Base-by-base conservation (phyloP, 768 basidiomycete species). In the Agrocybe pediades region DNA sequence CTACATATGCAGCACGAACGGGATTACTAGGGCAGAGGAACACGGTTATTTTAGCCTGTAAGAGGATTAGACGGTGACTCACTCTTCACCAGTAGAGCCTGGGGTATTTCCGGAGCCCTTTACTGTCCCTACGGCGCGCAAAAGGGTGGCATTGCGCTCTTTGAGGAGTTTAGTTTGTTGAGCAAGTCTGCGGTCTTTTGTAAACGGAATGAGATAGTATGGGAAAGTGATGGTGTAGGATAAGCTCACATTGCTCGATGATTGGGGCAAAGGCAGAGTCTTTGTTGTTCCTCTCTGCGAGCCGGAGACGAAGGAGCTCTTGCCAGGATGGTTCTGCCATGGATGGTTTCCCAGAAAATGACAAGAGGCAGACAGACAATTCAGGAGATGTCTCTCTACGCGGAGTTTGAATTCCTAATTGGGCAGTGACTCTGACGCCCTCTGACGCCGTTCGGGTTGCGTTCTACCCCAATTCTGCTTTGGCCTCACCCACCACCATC, bases 121-220 rank as follows among this genome's bases (percentile, higher is more conserved):
- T 23, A 90, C 88, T 2, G 85, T 84, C 30, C 83, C 85, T 8
- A 95, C 92, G 6, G 92, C 92, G 54, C 90, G 84, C 53, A 98
- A 75, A 24, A 98, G 81, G 9, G 90, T 88, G 15, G 87, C 83
- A 81, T 98, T 98, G 51, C 96, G 83, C 65, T 96, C 91, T 68
- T 93, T 96, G 65, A 98, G 79, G 15, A 95, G 80, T 64, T 92
- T 88, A 19, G 95, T 91, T 71, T 95, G 93, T 65, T 93, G 90
- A 3, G 95, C 94, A 59, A 98, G 80, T 65, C 92, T 85, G 57
- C 91, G 86, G 76, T 95, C 95, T 98, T 72, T 52, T 41, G 51
- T 42, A 51, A 30, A 36, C n/a, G 33, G 44, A 49, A 51, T 61
- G 24, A 41, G 58, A 57, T 46, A 56, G 9, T 33, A 25, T 43